Base-by-base conservation (phyloP, 2,329 filamentous ascomycete species). In the Polychaeton citri region DNA sequence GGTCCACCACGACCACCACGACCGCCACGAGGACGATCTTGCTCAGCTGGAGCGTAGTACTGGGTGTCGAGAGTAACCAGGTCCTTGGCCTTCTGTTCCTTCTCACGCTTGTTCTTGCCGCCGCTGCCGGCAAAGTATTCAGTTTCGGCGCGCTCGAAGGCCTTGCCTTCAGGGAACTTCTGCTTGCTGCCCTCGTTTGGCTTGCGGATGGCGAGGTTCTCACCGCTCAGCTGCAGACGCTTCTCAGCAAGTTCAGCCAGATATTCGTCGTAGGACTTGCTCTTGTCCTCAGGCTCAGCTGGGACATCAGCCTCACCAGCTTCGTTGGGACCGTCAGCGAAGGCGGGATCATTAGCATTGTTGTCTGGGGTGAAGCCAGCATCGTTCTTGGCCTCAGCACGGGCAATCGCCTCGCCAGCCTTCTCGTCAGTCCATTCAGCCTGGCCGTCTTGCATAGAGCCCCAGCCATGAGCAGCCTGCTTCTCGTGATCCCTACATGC, bases 181-280 rank as follows among this genome's bases (percentile, higher is more conserved):
- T 90, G 88, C 71, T 85, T 84, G 69, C 70, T 74, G 56, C 87
- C 87, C 71, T 95, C 87, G 71, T 96, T 95, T 63, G 88, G 69
- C 70, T 86, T 78, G 68, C 90, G 88, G 57, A 85, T 72, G 55
- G 83, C 74, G 53, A 79, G 72, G 50, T 66, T 63, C 51, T 73
- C 74, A 46, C 70, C 63, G 51, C 69, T 71, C 41, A 88, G 74
- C 47, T 74, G 73, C 47, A 75, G 65, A 69, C 85, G 87, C 75
- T 87, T 88, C 62, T 76, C 72, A 40, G 74, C 74, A 57, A 70
- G 71, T 60, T 82, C 76, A 58, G 78, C 82, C 36, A 92, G 75
- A 71, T 94, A 98, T 49, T 90, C 82, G 55, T 74, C 68, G 66
- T 87, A 94, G 37, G 86, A 90, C 69, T 93, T 80, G 68, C 72